Conservation (phyloP, 306 rosid genomes). For the Acacia melanoxylon region DNA sequence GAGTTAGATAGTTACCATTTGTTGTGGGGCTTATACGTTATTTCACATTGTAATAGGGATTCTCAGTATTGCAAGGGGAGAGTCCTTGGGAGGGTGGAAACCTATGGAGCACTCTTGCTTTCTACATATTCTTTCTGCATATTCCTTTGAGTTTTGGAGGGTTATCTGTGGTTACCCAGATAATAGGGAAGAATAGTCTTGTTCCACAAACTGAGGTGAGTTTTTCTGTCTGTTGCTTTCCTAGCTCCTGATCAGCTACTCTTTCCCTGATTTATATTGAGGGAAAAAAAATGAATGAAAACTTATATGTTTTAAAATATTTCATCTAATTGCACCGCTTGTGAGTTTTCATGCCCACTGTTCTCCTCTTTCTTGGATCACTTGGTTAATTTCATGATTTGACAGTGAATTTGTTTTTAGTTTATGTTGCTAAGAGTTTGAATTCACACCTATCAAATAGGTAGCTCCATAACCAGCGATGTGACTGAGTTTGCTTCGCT, state of each 20-base stretch:
- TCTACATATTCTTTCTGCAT: constrained; percentile 72
- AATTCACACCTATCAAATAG: background rate
- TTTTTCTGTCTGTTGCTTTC: constrained; percentile 10
- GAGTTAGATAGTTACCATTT: background rate
- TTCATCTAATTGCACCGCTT: background rate
- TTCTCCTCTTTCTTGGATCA: background rate
- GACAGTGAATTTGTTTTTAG: background rate
- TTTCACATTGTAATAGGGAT: constrained; percentile 46
- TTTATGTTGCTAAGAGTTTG: background rate
- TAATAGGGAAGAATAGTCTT: constrained; percentile 51
- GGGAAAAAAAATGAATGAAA: background rate
- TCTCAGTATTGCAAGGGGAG: constrained; percentile 55
- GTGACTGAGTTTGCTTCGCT: background rate
- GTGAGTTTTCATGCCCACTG: background rate
- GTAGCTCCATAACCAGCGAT: background rate
- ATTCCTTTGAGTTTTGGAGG: constrained; percentile 90
- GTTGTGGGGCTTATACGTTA: constrained; percentile 1
- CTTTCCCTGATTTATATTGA: background rate
- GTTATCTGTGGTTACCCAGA: constrained; percentile 56
- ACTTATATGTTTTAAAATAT: background rate
- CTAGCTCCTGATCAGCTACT: background rate
- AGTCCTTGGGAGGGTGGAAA: constrained; percentile 62
- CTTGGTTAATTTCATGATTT: background rate
- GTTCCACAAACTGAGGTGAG: constrained; percentile 71
- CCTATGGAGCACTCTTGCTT: constrained; percentile 66